phyloP scores from a whole-genome alignment of 305 asterid genomes.

The Stenogyne calaminthoides region DNA sequence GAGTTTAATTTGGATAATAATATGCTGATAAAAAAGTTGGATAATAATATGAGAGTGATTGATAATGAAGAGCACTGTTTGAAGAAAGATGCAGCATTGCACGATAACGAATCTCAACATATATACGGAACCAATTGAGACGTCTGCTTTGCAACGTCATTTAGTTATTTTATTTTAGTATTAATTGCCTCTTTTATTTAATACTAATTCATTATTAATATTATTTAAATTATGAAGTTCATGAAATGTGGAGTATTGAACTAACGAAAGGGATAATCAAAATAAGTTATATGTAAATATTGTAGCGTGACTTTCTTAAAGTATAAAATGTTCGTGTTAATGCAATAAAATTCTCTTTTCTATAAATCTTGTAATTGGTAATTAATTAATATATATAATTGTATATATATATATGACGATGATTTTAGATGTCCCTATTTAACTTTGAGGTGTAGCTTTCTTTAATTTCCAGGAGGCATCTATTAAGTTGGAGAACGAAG shows the following conservation, averaged over 20 bases:
- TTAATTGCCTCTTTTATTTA: too few species aligned
- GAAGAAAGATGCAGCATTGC: slow-evolving; percentile 30
- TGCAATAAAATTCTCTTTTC: too few species aligned
- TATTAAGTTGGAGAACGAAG: slow-evolving; percentile 61
- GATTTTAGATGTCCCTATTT: slow-evolving; percentile 27
- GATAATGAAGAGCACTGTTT: slow-evolving; percentile 32
- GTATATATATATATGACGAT: not conserved
- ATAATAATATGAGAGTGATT: slow-evolving; percentile 39
- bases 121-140: slow-evolving; percentile 45
- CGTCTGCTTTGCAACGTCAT: too few species aligned
- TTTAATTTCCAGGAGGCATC: slow-evolving; percentile 64
- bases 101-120: slow-evolving; percentile 77
- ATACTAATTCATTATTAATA: too few species aligned
- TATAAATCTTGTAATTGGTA: too few species aligned
- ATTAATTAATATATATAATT: not conserved
- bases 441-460: slow-evolving; percentile 40
- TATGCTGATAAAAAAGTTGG: too few species aligned
- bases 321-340: too few species aligned
- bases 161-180: too few species aligned
- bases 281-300: too few species aligned
- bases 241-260: too few species aligned
- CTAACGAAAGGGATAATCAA: too few species aligned
- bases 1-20: not conserved
- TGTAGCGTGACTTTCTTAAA: not conserved
- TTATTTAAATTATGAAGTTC: too few species aligned